Evolutionary conservation across 257 asterid species (phyloP), one percentile per base, ranked within the genome.

Genomic region (Perilla frutescens): DNA sequence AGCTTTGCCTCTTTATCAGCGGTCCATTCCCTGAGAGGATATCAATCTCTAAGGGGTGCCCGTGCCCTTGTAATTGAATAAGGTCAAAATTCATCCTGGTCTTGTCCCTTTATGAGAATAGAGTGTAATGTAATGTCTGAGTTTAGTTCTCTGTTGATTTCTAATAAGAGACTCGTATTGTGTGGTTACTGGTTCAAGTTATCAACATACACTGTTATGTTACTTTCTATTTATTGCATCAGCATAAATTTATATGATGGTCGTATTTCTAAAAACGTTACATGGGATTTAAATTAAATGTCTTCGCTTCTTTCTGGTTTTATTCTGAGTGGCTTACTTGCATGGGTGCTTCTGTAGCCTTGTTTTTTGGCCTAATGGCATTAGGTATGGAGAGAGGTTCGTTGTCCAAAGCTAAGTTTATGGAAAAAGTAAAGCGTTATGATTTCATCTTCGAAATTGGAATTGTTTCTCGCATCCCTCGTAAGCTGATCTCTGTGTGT

Each of bases 1-100:
- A 62, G 99, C 87, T n/a, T 81, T 82, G 82, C 97, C 99, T 44
- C 97, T 94, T 73, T 91, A 91, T 72, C 96, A 94, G 85, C 96
- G 99, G 45, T 78, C 93, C 53, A 31, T 94, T 76, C 98, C 99
- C 12, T 94, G 68, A 92, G 73, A 73, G 65, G 76, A 47, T 51
- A 60, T 36, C 40, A 14, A 4, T 72, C 40, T 10, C 62, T 56
- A 57, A 41, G 55, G 66, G 51, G 48, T 71, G 31, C 34, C 63
- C 63, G 48, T 71, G 31, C 34, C 63, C 63, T 66, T 7, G 53
- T 37, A 72, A 57, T 73, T 11, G 15, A 81, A 70, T 61, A 60
- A 79, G 74, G 73, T 45, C 68, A 51, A 66, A 29, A 37, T 65
- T 66, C 36, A 67, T 53, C 36, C 71, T 53, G 48, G 50, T 62